Evolutionary conservation across 2,329 filamentous ascomycete genomes (phyloP), one percentile per base, ranked within the genome.

Genomic region (Arthroderma uncinatum): DNA sequence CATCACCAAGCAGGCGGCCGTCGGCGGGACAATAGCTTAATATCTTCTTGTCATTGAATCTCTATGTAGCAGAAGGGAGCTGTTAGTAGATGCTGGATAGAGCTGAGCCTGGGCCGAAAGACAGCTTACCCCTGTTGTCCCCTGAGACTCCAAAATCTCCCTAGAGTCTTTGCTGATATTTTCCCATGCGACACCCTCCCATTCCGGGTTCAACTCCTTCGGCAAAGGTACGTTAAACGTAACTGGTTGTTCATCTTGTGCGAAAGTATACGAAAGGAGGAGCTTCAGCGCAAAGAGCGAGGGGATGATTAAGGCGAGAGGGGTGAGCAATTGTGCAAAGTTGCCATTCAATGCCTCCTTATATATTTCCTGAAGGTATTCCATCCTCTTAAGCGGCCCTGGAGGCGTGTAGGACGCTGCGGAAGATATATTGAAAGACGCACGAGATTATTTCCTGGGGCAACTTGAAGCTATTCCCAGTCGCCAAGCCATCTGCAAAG

Each of bases 21-120:
- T 90, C 96, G 1, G 92, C 92, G 1, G 93, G 93, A 44, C 86
- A 87, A 70, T 74, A 74, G 64, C 72, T 73, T 63, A 73, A 69
- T 36, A 74, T 71, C 54, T 73, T 63, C 19, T 70, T 63, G 16
- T 70, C 62, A 47, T 66, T 70, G 67, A 70, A 74, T 69, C 67
- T 66, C 70, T 74, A 62, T 30, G n/a, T 28, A 14, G 37, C 4
- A 16, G 23, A 42, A 21, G 37, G 4, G 39, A n/a, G 14, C 9
- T 44, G 39, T 55, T 14, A 55, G 37, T 42, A 28, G 28, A 2
- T 9, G 25, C 16, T 19, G n/a, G 14, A 2, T 16, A 8, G 10
- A 30, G 2, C 25, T 8, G 19, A n/a, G 33, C 9, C 36, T 4
- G 19, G 16, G 44, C 44, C 19, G 37, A 12, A 48, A 53, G 19